A percentile compares a stretch with the other conserved stretches of the same genome.
Evolutionary conservation across 805 yeast species (phyloP).

Genomic region (Candida argentea): DNA sequence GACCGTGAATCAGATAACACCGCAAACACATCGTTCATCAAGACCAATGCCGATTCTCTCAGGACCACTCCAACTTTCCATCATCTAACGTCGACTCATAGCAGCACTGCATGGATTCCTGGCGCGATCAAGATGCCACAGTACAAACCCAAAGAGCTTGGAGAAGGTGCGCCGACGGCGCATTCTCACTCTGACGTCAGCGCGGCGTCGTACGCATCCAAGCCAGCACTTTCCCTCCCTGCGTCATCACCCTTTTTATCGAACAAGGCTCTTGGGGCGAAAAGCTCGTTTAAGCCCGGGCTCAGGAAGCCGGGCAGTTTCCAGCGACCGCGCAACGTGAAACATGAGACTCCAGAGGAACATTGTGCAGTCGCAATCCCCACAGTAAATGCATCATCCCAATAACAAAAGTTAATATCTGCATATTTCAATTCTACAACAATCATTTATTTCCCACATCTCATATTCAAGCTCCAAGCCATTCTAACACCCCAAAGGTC

Average conservation of each 20-base stretch:
- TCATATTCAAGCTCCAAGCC: no score
- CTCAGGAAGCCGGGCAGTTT: constrained; percentile 26
- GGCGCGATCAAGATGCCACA: constrained; percentile 15
- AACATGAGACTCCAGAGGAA: no score
- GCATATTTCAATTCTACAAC: constrained; percentile 2
- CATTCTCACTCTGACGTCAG: no score
- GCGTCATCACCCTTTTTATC: constrained; percentile 21
- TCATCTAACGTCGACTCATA: constrained; percentile 3
- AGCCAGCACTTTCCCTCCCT: constrained; percentile 11
- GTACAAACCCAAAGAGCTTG: no score
- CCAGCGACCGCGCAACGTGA: no score
- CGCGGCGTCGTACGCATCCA: no score
- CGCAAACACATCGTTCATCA: constrained; percentile 6
- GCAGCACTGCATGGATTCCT: constrained; percentile 6
- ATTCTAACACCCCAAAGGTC: constrained; percentile 12
- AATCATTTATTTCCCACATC: no score
- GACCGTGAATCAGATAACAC: constrained; percentile 7
- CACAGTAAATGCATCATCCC: no score
- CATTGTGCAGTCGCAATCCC: no score
- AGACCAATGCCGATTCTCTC: constrained; percentile 8
- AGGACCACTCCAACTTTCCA: no score
- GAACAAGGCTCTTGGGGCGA: constrained; percentile 12
- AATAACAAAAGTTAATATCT: no score
- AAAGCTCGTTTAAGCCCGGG: constrained; percentile 5
- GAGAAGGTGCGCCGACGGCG: no score